A percentile compares a stretch with the other conserved stretches of the same genome.
Evolutionary conservation across 352 stramenopile species (phyloP).

Genomic region (Albugo laibachii): DNA sequence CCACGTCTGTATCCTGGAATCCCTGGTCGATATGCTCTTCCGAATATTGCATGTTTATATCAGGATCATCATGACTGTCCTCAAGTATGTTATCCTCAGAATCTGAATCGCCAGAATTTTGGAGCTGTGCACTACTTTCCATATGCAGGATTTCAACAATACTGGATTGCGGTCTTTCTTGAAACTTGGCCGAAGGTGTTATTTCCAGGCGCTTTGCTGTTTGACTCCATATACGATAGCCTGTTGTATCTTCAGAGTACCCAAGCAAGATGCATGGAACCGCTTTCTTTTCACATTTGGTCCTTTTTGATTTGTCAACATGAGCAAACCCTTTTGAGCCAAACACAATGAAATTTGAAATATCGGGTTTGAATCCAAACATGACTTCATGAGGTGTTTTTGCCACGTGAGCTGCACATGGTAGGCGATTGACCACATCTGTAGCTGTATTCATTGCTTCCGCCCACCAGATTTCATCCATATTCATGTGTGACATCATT

Average conservation of each 20-base stretch:
- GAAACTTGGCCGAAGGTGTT: too few relatives aligned
- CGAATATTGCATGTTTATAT: too few relatives aligned
- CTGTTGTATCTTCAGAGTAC: constrained; percentile 8
- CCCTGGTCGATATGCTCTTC: too few relatives aligned
- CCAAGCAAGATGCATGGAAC: constrained; percentile 11
- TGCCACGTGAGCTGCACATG: neutral
- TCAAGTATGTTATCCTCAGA: too few relatives aligned
- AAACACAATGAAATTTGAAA: constrained; percentile 13
- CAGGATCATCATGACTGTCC: too few relatives aligned
- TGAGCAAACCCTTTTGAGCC: constrained; percentile 12
- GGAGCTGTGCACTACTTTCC: too few relatives aligned
- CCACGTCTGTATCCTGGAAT: too few relatives aligned
- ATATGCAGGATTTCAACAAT: too few relatives aligned
- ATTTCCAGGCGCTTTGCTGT: too few relatives aligned
- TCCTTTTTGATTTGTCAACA: constrained; percentile 8
- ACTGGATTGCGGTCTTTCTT: too few relatives aligned
- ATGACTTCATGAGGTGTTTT: constrained; percentile 10
- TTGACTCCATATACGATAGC: constrained; percentile 3
- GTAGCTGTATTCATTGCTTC: constrained; percentile 13
- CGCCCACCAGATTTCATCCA: constrained; percentile 11
- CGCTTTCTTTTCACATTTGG: constrained; percentile 11
- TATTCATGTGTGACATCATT: constrained; percentile 11
- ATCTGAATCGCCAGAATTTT: too few relatives aligned
- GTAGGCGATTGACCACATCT: constrained; percentile 10
- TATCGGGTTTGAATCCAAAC: constrained; percentile 2